A percentile compares a stretch with the other conserved stretches of the same genome.
These are phyloP conservation scores for Gossypioides kirkii DNA, from an alignment of 345 rosid species.

Conservation along the genomic window DNA sequence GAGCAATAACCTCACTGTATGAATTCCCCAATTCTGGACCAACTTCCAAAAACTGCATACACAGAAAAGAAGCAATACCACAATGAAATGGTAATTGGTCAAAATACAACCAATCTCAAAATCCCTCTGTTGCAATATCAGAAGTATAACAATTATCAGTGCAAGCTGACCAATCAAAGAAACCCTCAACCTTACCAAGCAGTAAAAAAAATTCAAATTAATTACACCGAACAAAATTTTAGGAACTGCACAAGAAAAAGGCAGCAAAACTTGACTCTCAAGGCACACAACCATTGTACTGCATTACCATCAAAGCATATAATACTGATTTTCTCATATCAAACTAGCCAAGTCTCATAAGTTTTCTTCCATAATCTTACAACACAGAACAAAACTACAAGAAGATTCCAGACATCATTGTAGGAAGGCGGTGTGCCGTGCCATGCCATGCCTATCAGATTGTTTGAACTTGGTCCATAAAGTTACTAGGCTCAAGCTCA, in stretches of 20 bases:
- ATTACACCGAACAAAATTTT: not conserved
- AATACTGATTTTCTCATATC: not conserved
- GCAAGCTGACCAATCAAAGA: not conserved
- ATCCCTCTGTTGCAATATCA: not conserved
- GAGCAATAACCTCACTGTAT: conserved; percentile 87
- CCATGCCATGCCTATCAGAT: not conserved
- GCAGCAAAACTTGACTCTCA: not conserved
- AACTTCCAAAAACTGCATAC: conserved; percentile 83
- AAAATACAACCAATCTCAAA: not conserved
- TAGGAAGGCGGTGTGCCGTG: not conserved
- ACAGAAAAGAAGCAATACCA: not conserved
- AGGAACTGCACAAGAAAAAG: not conserved
- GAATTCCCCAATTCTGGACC: conserved; percentile 83
- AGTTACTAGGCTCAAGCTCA: not conserved
- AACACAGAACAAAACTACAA: not conserved
- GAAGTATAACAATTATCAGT: not conserved
- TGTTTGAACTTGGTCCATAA: not conserved
- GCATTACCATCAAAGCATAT: not conserved
- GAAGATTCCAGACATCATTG: not conserved
- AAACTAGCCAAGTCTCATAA: not conserved
- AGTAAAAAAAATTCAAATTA: not conserved
- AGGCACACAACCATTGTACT: not conserved
- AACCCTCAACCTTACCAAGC: not conserved
- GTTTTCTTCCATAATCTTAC: not conserved
- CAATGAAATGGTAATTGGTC: not conserved